A percentile compares a stretch with the other conserved stretches of the same genome.
Evolutionary conservation across 179 eudicot genomes (phyloP).

Genomic region (Amaranthus tricolor): DNA sequence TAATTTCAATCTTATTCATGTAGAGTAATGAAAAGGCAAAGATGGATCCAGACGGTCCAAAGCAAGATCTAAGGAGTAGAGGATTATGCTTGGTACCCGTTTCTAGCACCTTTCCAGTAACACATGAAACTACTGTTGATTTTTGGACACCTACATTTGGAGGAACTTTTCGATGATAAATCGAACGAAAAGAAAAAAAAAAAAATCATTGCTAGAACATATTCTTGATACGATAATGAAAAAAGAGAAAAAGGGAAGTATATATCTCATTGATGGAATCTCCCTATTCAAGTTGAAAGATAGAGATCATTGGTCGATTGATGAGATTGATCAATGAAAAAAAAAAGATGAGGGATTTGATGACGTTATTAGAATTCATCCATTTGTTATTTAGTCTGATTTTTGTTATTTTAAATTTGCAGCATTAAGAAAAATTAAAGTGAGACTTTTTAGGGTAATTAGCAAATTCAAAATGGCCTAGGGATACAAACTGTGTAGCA

Average conservation of each 20-base stretch:
- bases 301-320: conserved; percentile 11
- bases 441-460: too few species aligned
- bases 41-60: conserved; percentile 44
- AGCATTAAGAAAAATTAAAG: too few species aligned
- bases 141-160: conserved; percentile 88
- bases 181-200: neutral
- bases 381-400: neutral
- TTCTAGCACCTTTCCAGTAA: conserved; percentile 76
- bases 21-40: conserved; percentile 39
- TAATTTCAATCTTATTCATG: neutral
- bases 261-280: conserved; percentile 25
- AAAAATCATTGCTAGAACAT: conserved; percentile 16
- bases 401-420: too few species aligned
- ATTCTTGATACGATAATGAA: conserved; percentile 25
- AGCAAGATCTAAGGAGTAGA: conserved; percentile 63
- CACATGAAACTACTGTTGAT: conserved; percentile 64
- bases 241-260: conserved; percentile 1
- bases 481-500: neutral
- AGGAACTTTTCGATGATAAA: conserved; percentile 48
- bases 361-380: conserved; percentile 17
- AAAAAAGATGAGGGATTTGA: conserved; percentile 14
- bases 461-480: too few species aligned
- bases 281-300: conserved; percentile 20
- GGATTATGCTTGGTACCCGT: conserved; percentile 87
- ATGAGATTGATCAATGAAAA: conserved; percentile 9